Evolutionary conservation across 345 rosid species (phyloP), one percentile per base, ranked within the genome.

Genomic region (Rhizophora mangle): DNA sequence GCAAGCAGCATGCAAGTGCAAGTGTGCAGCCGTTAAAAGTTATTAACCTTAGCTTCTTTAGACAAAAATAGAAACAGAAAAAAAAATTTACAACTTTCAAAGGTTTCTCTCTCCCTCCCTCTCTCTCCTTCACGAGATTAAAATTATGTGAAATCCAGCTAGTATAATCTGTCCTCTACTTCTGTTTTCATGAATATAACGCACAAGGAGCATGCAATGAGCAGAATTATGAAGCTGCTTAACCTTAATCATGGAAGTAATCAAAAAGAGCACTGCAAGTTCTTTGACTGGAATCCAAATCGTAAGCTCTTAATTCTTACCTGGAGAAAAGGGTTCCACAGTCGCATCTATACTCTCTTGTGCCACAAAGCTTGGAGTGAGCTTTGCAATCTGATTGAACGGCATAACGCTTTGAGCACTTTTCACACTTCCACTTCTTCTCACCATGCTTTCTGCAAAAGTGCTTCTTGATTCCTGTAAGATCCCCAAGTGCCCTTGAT

Each of bases 371-470:
- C 77, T 81, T 87, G 60, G 87, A 80, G 69, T 87, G 91, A 66
- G 91, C 86, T 80, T 87, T 87, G 87, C 88, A 85, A 22, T 87
- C 91, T 5, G 91, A 87, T 64, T 82, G 87, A 74, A 85, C 91
- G 3, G 91, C 91, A 59, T 86, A 86, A 31, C 80, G 75, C 71
- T 86, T 86, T 21, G 85, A 78, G 74, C 90, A 86, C 73, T 80
- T 82, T n/a, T 79, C 85, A 63, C 90, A 86, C 71, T 84, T 86
- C 90, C 90, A 86, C 67, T 84, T 84, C 85, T 84, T 86, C 82
- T 86, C 90, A 0, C 90, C 84, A 16, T 86, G 90, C 68, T 86
- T 86, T 73, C 90, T 79, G 78, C 49, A 68, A 57, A 79, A 86
- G 73, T 86, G 90, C 69, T 86, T 86, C 80, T 86, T 86, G 77